Evolutionary conservation across 306 rosid genomes (phyloP), one percentile per base, ranked within the genome.

Genomic region (Adenanthera pavonina): DNA sequence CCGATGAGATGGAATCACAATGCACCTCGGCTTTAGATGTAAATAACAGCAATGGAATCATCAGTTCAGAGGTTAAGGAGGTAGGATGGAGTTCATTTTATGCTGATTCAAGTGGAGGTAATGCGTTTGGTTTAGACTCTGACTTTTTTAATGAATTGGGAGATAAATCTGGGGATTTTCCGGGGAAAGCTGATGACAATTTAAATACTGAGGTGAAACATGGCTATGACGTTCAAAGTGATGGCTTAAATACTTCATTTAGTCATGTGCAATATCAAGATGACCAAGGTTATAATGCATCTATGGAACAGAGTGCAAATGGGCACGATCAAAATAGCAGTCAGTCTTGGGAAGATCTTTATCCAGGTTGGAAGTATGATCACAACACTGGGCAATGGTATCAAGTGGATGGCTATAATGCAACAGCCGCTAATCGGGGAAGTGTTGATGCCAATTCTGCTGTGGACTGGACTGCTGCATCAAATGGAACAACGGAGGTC

Each of bases 281-380:
- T 6, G 81, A 68, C 60, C 92, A 88, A 77, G 82, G 35, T 65
- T 83, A 70, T 75, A 91, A 78, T 38, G 89, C 88, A 67, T 75
- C 81, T 20, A 8, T 33, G 7, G 92, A 59, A 75, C 82, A 88
- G 11, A 72, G 47, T 54, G 61, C 84, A 33, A 84, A 73, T 77
- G 91, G 35, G 80, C 87, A 87, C 76, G 97, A 92, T 80, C 68
- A 69, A 35, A 88, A 48, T 78, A 84, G 85, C 74, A 80, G 81
- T 52, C 87, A 91, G 79, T 72, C 86, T 69, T 94, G 97, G 98
- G 97, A 94, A 83, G 84, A 82, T 85, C 89, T 88, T 46, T 94
- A 92, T 89, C 98, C 97, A n/a, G 98, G 97, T 34, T 94, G 97
- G 97, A 94, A 84, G 84, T 90, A 77, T 64, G 97, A 94, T 71